Evolutionary conservation across 495 filamentous ascomycete genomes (phyloP).

Genomic region (Neurospora pannonica): DNA sequence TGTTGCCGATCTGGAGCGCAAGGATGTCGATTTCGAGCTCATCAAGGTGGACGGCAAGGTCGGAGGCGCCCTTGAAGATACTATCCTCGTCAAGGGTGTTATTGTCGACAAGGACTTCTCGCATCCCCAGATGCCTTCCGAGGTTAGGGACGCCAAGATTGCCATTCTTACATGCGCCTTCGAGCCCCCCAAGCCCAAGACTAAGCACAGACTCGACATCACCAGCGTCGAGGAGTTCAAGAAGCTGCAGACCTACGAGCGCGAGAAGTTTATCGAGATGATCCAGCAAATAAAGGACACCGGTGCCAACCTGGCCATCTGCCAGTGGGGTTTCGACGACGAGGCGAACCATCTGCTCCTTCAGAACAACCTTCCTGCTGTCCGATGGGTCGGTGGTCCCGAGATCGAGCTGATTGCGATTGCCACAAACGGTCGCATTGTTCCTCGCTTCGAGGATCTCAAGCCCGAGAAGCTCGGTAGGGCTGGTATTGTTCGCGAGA

Average conservation of each 20-base stretch:
- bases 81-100: slow-evolving; percentile 89
- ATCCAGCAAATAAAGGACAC: slow-evolving; percentile 96
- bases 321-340: slow-evolving; percentile 99
- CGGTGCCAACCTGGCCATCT: slow-evolving; percentile 94
- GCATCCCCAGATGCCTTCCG: slow-evolving; percentile 95
- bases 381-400: slow-evolving; percentile 95
- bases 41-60: slow-evolving; percentile 99
- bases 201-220: slow-evolving; percentile 99
- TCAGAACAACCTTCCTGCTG: slow-evolving; percentile 90
- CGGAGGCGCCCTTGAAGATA: slow-evolving; percentile 89
- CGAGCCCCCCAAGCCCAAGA: slow-evolving; percentile 99
- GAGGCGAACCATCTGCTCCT: slow-evolving; percentile 96
- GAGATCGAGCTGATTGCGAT: slow-evolving; percentile 99
- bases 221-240: slow-evolving; percentile 96
- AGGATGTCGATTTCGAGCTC: slow-evolving; percentile 97
- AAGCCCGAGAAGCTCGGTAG: slow-evolving; percentile 80
- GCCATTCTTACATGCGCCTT: slow-evolving; percentile 97
- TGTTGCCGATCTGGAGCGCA: slow-evolving; percentile 89
- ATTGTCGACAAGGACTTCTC: slow-evolving; percentile 99
- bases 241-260: slow-evolving; percentile 89
- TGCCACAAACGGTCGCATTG: slow-evolving; percentile 94
- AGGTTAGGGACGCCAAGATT: slow-evolving; percentile 89
- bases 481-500: slow-evolving; percentile 84
- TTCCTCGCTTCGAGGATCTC: slow-evolving; percentile 94
- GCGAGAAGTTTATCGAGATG: slow-evolving; percentile 95